phyloP scores from a whole-genome alignment of 768 basidiomycete genomes.

The Tricholoma sp. region DNA sequence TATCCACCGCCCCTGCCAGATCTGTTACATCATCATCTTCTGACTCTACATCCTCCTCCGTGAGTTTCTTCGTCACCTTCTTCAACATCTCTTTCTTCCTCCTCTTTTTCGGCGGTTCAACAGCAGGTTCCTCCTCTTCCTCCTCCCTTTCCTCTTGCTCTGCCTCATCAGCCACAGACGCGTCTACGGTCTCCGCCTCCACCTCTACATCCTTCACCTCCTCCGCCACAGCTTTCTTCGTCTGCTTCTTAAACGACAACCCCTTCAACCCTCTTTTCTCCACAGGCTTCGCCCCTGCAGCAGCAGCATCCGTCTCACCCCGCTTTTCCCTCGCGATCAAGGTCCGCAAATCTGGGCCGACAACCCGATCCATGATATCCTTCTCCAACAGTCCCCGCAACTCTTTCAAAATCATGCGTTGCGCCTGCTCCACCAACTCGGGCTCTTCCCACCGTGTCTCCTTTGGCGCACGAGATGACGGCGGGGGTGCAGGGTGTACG shows the following conservation, averaged over 20 bases:
- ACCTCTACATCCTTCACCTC: constrained; percentile 38
- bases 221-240: constrained; percentile 36
- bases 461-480: constrained; percentile 26
- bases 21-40: constrained; percentile 51
- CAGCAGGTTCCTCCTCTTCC: constrained; percentile 30
- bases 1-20: constrained; percentile 24
- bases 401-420: constrained; percentile 52
- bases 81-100: constrained; percentile 42
- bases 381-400: constrained; percentile 51
- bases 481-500: constrained; percentile 38
- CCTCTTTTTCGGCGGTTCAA: constrained; percentile 53
- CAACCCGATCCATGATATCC: constrained; percentile 60
- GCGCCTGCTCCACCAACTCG: constrained; percentile 52
- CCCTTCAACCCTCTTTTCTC: constrained; percentile 42
- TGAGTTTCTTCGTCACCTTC: constrained; percentile 28
- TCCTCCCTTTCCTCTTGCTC: constrained; percentile 28
- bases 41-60: constrained; percentile 49
- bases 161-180: constrained; percentile 31
- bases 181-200: constrained; percentile 31
- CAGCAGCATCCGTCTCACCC: constrained; percentile 19
- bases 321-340: constrained; percentile 52
- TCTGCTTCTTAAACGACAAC: constrained; percentile 45
- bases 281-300: constrained; percentile 12
- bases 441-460: constrained; percentile 48
- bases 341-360: constrained; percentile 47